Evolutionary conservation across 306 rosid species (phyloP), one percentile per base, ranked within the genome.

Genomic region (Prosopis cineraria): DNA sequence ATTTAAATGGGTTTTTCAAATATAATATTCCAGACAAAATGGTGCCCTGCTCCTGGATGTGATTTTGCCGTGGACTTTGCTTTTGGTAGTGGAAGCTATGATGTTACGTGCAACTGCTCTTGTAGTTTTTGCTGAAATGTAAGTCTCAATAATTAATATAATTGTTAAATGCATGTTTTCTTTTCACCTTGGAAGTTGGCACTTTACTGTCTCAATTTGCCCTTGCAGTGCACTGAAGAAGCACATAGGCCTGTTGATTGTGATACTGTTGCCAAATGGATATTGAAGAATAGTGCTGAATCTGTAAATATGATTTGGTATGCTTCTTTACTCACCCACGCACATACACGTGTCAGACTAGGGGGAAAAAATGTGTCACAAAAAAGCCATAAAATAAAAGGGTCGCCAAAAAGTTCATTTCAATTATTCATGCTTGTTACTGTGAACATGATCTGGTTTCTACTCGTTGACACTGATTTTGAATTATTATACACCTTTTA

Each of bases 21-120:
- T 25, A 25, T 44, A 16, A 29, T 29, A 14, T 44, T 6, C 22
- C 78, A 70, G 94, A 88, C 90, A 72, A 90, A 90, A 79, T 90
- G 94, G 94, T 90, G 94, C 75, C 91, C 94, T 40, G 89, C 86
- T 73, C 94, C 94, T 56, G 94, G 94, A 71, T 90, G 94, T 63
- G 94, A 90, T 50, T 88, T 80, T 84, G 94, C 91, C 40, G 88
- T 90, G 69, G 89, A 90, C 75, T 90, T 86, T 81, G 79, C 84
- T 78, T 84, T 67, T 75, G 94, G 94, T 41, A 81, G 90, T 66
- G 91, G 89, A 88, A 84, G 82, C 84, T 90, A 80, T 82, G 94
- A 90, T 88, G 91, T 90, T 82, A 80, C 86, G 10, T 90, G 91
- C 88, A 82, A 71, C 71, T 90, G 94, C 78, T 80, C 91, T 19